Evolutionary conservation across 257 asterid genomes (phyloP).

Genomic region (Linderniella brevidens): DNA sequence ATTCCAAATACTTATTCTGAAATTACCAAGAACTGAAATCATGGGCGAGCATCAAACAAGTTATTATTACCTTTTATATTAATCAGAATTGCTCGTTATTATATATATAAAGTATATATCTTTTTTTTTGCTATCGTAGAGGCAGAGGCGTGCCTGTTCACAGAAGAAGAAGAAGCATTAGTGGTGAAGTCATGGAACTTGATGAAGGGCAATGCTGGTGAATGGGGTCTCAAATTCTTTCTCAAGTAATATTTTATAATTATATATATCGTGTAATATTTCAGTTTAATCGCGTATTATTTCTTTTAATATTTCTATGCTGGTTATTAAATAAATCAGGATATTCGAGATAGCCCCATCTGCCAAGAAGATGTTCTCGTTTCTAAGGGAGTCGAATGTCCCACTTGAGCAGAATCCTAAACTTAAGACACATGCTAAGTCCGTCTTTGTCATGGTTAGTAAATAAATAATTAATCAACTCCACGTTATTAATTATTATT

Average conservation of each 20-base stretch:
- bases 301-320: not conserved
- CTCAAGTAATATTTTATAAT: constrained; percentile 25
- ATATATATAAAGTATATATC: too few relatives aligned
- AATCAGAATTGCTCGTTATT: too few relatives aligned
- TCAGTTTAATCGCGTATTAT: not conserved
- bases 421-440: constrained; percentile 68
- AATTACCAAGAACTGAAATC: too few relatives aligned
- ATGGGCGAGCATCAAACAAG: too few relatives aligned
- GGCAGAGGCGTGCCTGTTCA: constrained; percentile 11
- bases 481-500: not conserved
- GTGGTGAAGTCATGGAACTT: constrained; percentile 70
- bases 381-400: constrained; percentile 44
- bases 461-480: too few relatives aligned
- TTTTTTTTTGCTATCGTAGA: too few relatives aligned
- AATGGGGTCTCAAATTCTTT: constrained; percentile 74
- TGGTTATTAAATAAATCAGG: constrained; percentile 17
- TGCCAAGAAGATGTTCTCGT: constrained; percentile 52
- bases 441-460: constrained; percentile 66
- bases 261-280: not conserved
- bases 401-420: constrained; percentile 59
- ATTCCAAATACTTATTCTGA: too few relatives aligned
- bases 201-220: constrained; percentile 84
- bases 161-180: constrained; percentile 73
- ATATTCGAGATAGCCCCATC: constrained; percentile 94
- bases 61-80: too few relatives aligned